A percentile compares a stretch with the other conserved stretches of the same genome.
Evolutionary conservation across 1,284 basidiomycete species (phyloP).

Genomic region (Apiotrichum montevideense): DNA sequence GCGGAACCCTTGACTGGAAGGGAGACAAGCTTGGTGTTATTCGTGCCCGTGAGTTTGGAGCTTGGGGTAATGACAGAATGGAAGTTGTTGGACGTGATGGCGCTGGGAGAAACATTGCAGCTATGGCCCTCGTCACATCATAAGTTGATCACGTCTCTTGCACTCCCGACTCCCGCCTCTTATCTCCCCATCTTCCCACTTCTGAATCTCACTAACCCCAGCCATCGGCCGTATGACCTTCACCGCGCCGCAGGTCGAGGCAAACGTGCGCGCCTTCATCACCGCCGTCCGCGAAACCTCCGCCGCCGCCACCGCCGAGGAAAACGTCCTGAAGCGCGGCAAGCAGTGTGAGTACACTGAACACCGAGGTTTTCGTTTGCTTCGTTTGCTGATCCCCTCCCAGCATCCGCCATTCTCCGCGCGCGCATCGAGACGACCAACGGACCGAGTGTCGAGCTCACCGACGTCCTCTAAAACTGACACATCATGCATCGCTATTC

Average conservation of each 20-base stretch:
- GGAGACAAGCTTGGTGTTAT: constrained; percentile 83
- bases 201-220: not conserved
- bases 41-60: constrained; percentile 50
- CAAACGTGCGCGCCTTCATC: constrained; percentile 74
- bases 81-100: no score
- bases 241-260: constrained; percentile 65
- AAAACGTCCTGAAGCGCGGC: constrained; percentile 2
- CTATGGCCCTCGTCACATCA: no score
- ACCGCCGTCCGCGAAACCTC: constrained; percentile 54
- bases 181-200: no score
- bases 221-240: constrained; percentile 61
- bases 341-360: constrained; percentile 26
- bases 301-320: constrained; percentile 17
- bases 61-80: not conserved
- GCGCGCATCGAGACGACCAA: constrained; percentile 77
- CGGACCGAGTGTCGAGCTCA: constrained; percentile 66
- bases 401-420: constrained; percentile 64
- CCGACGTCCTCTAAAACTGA: constrained; percentile 24
- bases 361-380: not conserved
- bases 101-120: no score
- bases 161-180: no score
- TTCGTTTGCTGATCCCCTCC: not conserved
- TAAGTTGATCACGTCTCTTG: no score
- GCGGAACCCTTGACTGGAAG: constrained; percentile 84
- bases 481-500: constrained; percentile 8